These are phyloP conservation scores for Fusarium torulosum DNA, from an alignment of 2,329 filamentous ascomycete species.

Conservation along the genomic window DNA sequence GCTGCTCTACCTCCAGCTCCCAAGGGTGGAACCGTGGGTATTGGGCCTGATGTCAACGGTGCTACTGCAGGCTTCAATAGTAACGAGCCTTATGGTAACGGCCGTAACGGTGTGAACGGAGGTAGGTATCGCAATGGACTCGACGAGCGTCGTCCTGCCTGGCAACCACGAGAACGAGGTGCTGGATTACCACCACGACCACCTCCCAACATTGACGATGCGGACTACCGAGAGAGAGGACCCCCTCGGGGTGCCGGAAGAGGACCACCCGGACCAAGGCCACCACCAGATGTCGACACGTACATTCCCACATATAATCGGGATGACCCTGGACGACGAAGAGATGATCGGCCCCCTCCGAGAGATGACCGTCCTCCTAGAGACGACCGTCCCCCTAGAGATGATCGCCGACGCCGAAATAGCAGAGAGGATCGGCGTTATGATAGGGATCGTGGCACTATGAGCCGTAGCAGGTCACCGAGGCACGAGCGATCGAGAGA, in stretches of 20 bases:
- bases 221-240: conserved; percentile 56
- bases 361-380: conserved; percentile 50
- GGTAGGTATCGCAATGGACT: conserved; percentile 58
- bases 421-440: conserved; percentile 56
- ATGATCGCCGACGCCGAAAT: conserved; percentile 51
- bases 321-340: conserved; percentile 52
- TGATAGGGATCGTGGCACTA: conserved; percentile 57
- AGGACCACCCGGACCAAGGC: conserved; percentile 49
- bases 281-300: conserved; percentile 59
- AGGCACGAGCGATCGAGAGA: conserved; percentile 56
- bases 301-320: conserved; percentile 64
- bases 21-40: conserved; percentile 89
- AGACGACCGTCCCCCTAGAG: conserved; percentile 48
- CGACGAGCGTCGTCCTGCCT: conserved; percentile 65
- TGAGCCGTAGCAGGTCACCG: conserved; percentile 58
- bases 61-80: conserved; percentile 63
- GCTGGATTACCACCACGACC: conserved; percentile 62
- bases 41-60: conserved; percentile 69
- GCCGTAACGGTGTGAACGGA: conserved; percentile 63
- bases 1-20: conserved; percentile 89
- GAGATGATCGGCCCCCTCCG: conserved; percentile 50
- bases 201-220: conserved; percentile 51
- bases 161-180: conserved; percentile 64
- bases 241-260: conserved; percentile 47
- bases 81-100: conserved; percentile 62